Base-by-base conservation (phyloP, 2,329 filamentous ascomycete species). In the Penicillium sp. region DNA sequence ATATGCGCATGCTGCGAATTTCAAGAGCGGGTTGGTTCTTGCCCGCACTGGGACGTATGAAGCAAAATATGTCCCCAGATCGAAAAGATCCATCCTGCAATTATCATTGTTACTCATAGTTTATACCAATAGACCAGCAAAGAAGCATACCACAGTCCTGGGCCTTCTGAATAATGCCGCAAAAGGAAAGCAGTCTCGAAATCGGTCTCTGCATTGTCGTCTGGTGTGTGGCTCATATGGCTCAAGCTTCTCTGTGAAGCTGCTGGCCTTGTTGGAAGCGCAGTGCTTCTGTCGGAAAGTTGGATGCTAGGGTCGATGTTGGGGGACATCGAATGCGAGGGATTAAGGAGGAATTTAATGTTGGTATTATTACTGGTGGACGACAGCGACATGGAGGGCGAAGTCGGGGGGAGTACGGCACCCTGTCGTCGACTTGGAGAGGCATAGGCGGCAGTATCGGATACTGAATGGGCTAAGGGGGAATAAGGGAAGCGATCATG, bases 131-230 rank as follows among this genome's bases (percentile, higher is more conserved):
- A 29, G 49, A 32, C 9, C 23, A 23, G 40, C 11, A 14, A 34
- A 19, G 35, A 29, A 39, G 57, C 75, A 63, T 66, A 79, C 83
- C 84, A 86, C 60, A 81, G 79, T 7, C 82, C 83, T 23, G 83
- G 78, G 0, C 78, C 78, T 67, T 86, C 82, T 2, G 81, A 80
- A 63, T 84, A 86, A 67, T 84, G 82, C 26, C 83, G 74, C 46
- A 85, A 70, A 1, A 86, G 73, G 61, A 82, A 85, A n/a, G 82
- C 79, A 53, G 82, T 76, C 61, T 86, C 82, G 58, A 82, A 79
- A 47, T 84, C 81, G 30, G 63, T 69, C 29, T 79, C 76, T 14
- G 65, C 65, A 19, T 69, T 58, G 5, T 56, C 56, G 19, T 73
- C 67, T 19, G 61, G 39, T 55, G 64, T 43, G 4, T 48, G 46